These are phyloP conservation scores for Escallonia rubra DNA, from an alignment of 129 eudicot species.

Conservation along the genomic window DNA sequence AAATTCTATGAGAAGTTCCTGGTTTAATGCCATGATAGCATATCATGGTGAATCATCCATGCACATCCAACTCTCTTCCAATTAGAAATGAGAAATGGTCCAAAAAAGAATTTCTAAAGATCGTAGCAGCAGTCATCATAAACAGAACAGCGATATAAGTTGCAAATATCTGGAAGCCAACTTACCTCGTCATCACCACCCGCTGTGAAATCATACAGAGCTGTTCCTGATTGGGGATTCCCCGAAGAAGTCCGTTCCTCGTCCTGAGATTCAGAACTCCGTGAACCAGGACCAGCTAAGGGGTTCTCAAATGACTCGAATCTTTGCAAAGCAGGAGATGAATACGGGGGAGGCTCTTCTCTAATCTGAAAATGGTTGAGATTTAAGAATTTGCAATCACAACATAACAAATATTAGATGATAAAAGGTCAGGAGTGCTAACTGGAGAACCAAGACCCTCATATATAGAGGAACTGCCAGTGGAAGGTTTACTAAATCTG, in stretches of 20 bases:
- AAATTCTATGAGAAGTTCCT: not conserved
- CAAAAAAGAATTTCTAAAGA: not conserved
- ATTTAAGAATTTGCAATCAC: not conserved
- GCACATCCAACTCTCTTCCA: not conserved
- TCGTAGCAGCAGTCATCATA: not conserved
- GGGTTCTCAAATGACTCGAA: conserved; percentile 90
- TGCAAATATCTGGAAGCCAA: not conserved
- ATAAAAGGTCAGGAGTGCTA: conserved; percentile 18
- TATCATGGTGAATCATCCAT: no score
- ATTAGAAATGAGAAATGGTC: not conserved
- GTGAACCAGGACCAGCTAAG: conserved; percentile 68
- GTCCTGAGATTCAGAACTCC: conserved; percentile 68
- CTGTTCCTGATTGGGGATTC: conserved; percentile 57
- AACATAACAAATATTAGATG: not conserved
- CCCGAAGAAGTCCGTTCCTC: conserved; percentile 70
- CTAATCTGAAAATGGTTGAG: conserved; percentile 44
- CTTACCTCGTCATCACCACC: conserved; percentile 99
- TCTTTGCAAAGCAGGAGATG: conserved; percentile 69
- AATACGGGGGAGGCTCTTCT: conserved; percentile 92
- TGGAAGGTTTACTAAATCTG: conserved; percentile 38
- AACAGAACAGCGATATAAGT: not conserved
- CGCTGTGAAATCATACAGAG: conserved; percentile 96
- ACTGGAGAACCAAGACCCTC: conserved; percentile 76
- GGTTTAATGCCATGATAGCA: not conserved
- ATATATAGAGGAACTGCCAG: conserved; percentile 43